phyloP scores from a whole-genome alignment of 495 filamentous ascomycete species.

The Hypoxylon rickii region DNA sequence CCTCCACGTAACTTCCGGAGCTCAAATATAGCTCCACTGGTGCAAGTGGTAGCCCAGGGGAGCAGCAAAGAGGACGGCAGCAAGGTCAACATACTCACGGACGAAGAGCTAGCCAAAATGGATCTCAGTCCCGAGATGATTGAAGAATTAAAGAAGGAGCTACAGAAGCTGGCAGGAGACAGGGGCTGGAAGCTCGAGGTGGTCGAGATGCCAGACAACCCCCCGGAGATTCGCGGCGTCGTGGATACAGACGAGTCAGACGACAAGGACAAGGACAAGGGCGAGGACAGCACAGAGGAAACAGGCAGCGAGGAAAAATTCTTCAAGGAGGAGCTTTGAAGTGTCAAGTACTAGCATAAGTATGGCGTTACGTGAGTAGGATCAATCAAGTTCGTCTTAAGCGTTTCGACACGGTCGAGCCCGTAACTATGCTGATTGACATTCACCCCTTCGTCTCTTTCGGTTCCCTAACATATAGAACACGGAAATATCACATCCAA shows the following conservation, averaged over 20 bases:
- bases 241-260: conserved; percentile 51
- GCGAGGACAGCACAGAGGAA: conserved; percentile 40
- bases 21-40: conserved; percentile 18
- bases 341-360: conserved; percentile 14
- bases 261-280: conserved; percentile 50
- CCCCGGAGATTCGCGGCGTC: conserved; percentile 49
- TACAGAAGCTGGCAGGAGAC: conserved; percentile 55
- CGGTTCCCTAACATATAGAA: neutral
- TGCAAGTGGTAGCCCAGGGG: conserved; percentile 46
- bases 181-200: conserved; percentile 61
- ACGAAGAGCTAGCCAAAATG: conserved; percentile 68
- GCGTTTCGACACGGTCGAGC: too few species aligned
- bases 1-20: conserved; percentile 44
- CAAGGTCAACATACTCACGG: conserved; percentile 55
- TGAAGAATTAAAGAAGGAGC: conserved; percentile 64
- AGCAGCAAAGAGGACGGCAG: conserved; percentile 59
- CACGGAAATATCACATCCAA: too few species aligned
- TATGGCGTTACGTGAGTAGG: conserved; percentile 27
- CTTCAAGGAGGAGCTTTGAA: conserved; percentile 53
- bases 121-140: conserved; percentile 71
- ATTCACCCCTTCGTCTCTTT: too few species aligned
- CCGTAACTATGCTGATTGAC: too few species aligned
- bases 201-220: conserved; percentile 47
- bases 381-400: too few species aligned
- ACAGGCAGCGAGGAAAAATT: conserved; percentile 52